phyloP scores from a whole-genome alignment of 129 eudicot species.

The Cynara cardunculus region DNA sequence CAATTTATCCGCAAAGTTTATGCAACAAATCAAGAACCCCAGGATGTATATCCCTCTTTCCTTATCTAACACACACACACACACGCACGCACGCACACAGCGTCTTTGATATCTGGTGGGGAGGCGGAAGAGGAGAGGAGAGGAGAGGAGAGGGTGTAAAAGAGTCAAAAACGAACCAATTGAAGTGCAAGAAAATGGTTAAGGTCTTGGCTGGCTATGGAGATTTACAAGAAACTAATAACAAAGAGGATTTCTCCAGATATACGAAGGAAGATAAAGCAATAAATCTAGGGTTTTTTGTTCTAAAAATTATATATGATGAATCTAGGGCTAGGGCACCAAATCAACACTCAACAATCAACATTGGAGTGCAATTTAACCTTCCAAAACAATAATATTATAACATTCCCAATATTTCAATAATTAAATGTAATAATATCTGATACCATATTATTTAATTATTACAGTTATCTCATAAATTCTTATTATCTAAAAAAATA shows the following conservation, averaged over 20 bases:
- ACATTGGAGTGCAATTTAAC: not conserved
- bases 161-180: not conserved
- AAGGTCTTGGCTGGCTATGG: conserved; percentile 9
- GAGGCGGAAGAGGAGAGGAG: not conserved
- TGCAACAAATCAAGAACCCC: conserved; percentile 11
- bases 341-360: not conserved
- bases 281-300: not conserved
- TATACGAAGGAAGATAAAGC: conserved; percentile 8
- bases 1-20: conserved; percentile 7
- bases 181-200: conserved; percentile 5
- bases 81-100: not conserved
- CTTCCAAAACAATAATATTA: too few species aligned
- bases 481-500: too few species aligned
- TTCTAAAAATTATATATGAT: not conserved
- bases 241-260: conserved; percentile 8
- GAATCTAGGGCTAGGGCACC: not conserved
- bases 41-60: not conserved
- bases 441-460: too few species aligned
- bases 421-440: too few species aligned
- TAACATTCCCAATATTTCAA: too few species aligned
- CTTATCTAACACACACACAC: not conserved
- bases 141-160: not conserved
- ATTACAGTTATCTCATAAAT: too few species aligned
- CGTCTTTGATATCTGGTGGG: conserved; percentile 8
- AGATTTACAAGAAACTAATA: conserved; percentile 10